Conservation (phyloP, 2,329 filamentous ascomycete species). For the Hypoxylon sp. region DNA sequence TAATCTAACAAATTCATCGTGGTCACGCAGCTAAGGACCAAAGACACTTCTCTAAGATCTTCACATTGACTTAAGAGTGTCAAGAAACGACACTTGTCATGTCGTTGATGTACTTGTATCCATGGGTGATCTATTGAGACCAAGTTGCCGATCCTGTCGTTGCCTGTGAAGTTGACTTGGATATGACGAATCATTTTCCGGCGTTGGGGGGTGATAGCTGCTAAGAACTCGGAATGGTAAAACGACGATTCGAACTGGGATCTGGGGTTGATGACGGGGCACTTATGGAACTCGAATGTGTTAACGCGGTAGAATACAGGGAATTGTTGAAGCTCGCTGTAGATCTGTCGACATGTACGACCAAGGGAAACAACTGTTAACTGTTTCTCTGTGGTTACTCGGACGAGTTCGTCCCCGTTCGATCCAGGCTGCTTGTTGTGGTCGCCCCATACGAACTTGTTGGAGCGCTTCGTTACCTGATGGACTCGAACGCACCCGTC, state of each 20-base stretch:
- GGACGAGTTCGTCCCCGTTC: too few relatives aligned
- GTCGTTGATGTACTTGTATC: not conserved
- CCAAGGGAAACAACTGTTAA: slow-evolving; percentile 1
- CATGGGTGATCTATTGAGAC: too few relatives aligned
- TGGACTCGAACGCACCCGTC: not conserved
- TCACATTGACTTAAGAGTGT: slow-evolving; percentile 12
- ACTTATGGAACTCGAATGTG: not conserved
- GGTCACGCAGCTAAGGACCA: not conserved
- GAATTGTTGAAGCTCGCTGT: not conserved
- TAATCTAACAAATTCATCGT: not conserved
- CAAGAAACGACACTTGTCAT: not conserved
- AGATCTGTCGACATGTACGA: slow-evolving; percentile 3
- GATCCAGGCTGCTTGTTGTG: not conserved
- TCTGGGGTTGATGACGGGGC: too few relatives aligned
- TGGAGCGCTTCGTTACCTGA: not conserved
- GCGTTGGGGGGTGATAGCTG: slow-evolving; percentile 17
- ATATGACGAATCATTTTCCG: not conserved
- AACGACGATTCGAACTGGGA: too few relatives aligned
- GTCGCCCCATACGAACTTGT: slow-evolving; percentile 17
- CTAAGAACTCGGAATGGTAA: slow-evolving; percentile 1
- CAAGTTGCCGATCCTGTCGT: too few relatives aligned
- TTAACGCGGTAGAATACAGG: slow-evolving; percentile 25
- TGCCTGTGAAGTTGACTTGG: not conserved
- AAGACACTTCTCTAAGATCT: slow-evolving; percentile 1
- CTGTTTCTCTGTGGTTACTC: not conserved